Base-by-base conservation (phyloP, 2,329 filamentous ascomycete species). In the Claviceps africana region DNA sequence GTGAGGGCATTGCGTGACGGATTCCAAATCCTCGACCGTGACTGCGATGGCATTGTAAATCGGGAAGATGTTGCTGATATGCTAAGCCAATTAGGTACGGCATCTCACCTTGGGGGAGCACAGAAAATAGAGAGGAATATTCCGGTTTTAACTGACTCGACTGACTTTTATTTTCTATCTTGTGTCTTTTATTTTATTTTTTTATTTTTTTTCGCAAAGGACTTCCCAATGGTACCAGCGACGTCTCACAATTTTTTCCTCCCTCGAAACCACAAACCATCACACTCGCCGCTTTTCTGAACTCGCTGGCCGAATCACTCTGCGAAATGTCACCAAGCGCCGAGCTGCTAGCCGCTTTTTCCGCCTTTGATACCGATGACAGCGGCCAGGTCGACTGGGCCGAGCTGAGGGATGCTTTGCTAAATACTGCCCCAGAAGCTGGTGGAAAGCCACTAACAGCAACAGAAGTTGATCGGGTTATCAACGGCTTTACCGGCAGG, bases 331-430 rank as follows among this genome's bases (percentile, higher is more conserved):
- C 88, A 0, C 83, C 86, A 0, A 79, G 82, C 22, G 77, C 81
- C 17, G 93, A 98, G 64, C 77, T 98, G 10, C 72, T 88, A 21
- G 91, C 89, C 1, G 93, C 93, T 0, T 91, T 98, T 59, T 88
- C 88, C 2, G 93, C 93, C 0, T 97, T 97, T 64, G 93, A 98
- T 63, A 87, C 95, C 56, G 89, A 95, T 56, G 93, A 98, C 65
- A 93, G 86, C 61, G 93, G 93, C 3, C 89, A 96, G 67, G 82
- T 97, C 40, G 89, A 97, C 63, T 71, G 95, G 21, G 77, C 72
- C 0, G 88, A 95, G 66, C 70, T 98, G 56, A 81, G 86, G 46
- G 87, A 93, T 59, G 88, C 91, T 0, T 67, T 98, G 45, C 69
- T 96, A 42, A 79, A 89, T 58, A 95, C 89, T 1, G 81, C 82